Evolutionary conservation across 176 grass and related monocot genomes (phyloP).

Genomic region (sorghum (Sorghum bicolor)): Sorghum_bicolor_NCBIv3 NC_012874.2:4923001-4923500

Average conservation of each 20-base stretch:
- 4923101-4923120: background rate
- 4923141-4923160: constrained; percentile 22
- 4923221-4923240: too few relatives aligned
- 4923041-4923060: constrained; percentile 19
- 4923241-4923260: too few relatives aligned
- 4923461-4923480: background rate
- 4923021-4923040: constrained; percentile 17
- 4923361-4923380: constrained; percentile 91
- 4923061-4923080: background rate
- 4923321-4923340: constrained; percentile 64
- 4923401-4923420: constrained; percentile 84
- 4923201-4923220: background rate
- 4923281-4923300: constrained; percentile 87
- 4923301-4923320: constrained; percentile 55
- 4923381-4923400: constrained; percentile 64
- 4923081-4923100: background rate
- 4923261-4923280: constrained; percentile 13
- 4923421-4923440: constrained; percentile 82
- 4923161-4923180: background rate
- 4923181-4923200: background rate
- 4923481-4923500: constrained; percentile 21
- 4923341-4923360: constrained; percentile 66
- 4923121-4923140: constrained; percentile 40
- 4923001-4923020: background rate
- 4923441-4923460: constrained; percentile 47